Conservation (phyloP, 2,329 filamentous ascomycete genomes). For the Colletotrichum higginsianum region DNA sequence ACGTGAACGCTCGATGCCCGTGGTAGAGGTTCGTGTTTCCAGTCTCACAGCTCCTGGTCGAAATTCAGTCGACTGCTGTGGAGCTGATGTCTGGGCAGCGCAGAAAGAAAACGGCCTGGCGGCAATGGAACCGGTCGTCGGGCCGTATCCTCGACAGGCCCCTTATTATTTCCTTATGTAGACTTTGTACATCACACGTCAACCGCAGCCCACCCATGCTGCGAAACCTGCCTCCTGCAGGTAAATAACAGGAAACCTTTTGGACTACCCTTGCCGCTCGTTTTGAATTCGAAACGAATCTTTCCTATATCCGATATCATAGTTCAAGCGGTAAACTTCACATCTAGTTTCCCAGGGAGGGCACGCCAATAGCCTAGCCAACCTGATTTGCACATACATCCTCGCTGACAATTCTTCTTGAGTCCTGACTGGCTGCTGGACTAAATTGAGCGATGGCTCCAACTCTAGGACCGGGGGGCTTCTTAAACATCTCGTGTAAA, state of each 20-base stretch:
- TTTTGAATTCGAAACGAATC: background rate
- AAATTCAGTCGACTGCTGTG: background rate
- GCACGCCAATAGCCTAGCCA: too few species aligned
- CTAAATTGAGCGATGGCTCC: background rate
- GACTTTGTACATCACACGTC: conserved; percentile 44
- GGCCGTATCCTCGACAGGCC: conserved; percentile 24
- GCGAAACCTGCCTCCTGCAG: conserved; percentile 39
- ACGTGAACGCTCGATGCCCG: conserved; percentile 38
- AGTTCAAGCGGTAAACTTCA: background rate
- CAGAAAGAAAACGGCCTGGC: conserved; percentile 15
- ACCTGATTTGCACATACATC: too few species aligned
- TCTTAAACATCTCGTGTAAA: background rate
- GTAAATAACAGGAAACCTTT: conserved; percentile 39
- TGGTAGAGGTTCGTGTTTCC: conserved; percentile 38
- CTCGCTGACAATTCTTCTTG: too few species aligned
- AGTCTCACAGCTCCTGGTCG: conserved; percentile 13
- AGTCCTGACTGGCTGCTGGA: too few species aligned
- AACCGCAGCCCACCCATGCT: conserved; percentile 34
- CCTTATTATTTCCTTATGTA: conserved; percentile 44
- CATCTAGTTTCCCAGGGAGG: background rate
- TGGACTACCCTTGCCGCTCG: background rate
- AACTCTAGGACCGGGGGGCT: background rate
- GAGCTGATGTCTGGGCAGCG: conserved; percentile 22
- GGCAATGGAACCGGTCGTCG: conserved; percentile 28
- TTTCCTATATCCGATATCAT: background rate